These are phyloP conservation scores for Rhodomyrtus tomentosa DNA, from an alignment of 345 rosid species.

Conservation along the genomic window DNA sequence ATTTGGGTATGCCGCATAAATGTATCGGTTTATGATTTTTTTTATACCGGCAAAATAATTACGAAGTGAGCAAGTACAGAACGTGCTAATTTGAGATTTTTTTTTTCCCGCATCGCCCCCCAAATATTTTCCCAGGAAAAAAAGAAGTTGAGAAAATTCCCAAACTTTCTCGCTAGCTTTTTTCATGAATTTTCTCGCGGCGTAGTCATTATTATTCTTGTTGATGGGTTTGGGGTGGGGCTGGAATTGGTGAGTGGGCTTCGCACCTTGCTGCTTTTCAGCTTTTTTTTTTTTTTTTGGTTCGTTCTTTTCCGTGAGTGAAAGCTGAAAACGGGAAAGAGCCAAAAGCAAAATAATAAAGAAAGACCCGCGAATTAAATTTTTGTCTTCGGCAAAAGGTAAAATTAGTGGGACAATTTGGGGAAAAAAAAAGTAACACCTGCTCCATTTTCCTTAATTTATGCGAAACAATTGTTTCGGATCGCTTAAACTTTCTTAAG, in stretches of 20 bases:
- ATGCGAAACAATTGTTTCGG: background rate
- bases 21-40: too few species aligned
- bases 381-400: too few species aligned
- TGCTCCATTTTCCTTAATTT: background rate
- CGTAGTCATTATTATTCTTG: background rate
- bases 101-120: too few species aligned
- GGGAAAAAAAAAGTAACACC: background rate
- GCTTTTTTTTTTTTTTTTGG: background rate
- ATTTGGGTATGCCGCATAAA: too few species aligned
- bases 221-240: background rate
- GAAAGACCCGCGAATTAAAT: background rate
- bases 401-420: background rate
- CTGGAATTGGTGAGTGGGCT: background rate
- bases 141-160: background rate
- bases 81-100: too few species aligned
- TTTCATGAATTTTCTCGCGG: background rate
- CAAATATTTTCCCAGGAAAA: background rate
- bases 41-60: too few species aligned
- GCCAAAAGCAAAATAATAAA: background rate
- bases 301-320: background rate
- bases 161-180: background rate
- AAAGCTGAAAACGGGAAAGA: background rate
- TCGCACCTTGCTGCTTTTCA: background rate
- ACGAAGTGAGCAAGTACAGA: too few species aligned
- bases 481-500: too few species aligned